Percentiles rank a stretch among this genome's conserved stretches.
These are phyloP conservation scores for Russula brevipes DNA, from an alignment of 768 basidiomycete species.

Conservation along the genomic window DNA sequence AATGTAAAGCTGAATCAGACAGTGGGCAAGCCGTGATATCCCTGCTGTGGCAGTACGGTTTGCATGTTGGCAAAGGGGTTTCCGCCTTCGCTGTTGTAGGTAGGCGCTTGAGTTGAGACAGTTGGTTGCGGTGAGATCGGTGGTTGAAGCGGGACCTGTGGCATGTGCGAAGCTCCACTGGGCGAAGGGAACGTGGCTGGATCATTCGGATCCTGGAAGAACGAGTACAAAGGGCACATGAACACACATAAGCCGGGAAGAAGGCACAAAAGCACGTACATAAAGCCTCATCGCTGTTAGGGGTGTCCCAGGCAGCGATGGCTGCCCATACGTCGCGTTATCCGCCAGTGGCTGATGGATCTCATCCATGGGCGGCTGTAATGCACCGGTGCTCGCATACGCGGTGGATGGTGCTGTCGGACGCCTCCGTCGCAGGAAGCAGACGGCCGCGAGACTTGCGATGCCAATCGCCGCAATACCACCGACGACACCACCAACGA, in stretches of 20 bases:
- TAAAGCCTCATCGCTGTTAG: constrained; percentile 1
- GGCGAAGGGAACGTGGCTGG: constrained; percentile 8
- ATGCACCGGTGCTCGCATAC: background rate
- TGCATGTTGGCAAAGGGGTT: background rate
- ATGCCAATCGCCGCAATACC: background rate
- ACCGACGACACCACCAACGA: background rate
- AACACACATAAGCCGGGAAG: too few relatives aligned
- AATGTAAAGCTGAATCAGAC: background rate
- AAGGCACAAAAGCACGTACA: background rate
- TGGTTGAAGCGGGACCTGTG: background rate
- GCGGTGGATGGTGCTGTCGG: background rate
- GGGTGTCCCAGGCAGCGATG: background rate
- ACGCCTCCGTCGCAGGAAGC: background rate
- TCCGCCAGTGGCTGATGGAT: background rate
- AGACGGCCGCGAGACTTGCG: background rate
- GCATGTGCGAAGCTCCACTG: background rate
- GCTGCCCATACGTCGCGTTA: background rate
- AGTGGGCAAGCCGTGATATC: background rate
- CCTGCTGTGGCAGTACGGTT: background rate
- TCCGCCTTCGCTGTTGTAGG: background rate
- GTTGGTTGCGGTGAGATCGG: background rate
- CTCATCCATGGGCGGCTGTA: background rate
- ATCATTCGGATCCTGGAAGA: constrained; percentile 11
- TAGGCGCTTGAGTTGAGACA: too few relatives aligned
- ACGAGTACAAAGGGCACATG: too few relatives aligned